These are phyloP conservation scores for Diplodia mutila DNA, from an alignment of 2,329 filamentous ascomycete genomes.

Conservation along the genomic window DNA sequence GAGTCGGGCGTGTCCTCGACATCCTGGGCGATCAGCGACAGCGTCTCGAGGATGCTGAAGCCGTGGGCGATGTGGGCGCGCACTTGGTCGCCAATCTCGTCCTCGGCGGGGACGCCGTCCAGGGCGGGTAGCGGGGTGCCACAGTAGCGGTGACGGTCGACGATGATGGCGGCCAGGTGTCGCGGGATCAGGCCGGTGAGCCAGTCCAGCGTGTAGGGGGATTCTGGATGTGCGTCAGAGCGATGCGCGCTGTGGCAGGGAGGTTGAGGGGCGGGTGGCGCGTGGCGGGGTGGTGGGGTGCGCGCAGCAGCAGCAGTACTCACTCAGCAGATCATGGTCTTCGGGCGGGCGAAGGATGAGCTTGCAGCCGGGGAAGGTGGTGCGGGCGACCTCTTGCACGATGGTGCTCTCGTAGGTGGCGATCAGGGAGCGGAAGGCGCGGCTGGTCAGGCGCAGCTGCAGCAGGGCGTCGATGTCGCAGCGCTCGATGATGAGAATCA, in stretches of 20 bases:
- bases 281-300: conserved; percentile 9
- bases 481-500: conserved; percentile 36
- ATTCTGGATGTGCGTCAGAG: conserved; percentile 5
- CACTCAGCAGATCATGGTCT: conserved; percentile 21
- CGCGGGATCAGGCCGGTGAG: conserved; percentile 36
- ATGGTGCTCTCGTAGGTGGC: conserved; percentile 36
- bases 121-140: conserved; percentile 29
- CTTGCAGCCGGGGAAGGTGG: conserved; percentile 33
- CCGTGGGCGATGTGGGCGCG: conserved; percentile 37
- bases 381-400: conserved; percentile 34
- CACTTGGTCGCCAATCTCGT: conserved; percentile 36
- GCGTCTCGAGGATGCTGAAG: conserved; percentile 34
- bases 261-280: no score
- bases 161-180: conserved; percentile 37
- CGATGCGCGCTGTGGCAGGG: neutral
- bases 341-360: conserved; percentile 19
- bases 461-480: conserved; percentile 38
- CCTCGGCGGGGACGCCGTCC: conserved; percentile 38
- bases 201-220: conserved; percentile 29
- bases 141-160: conserved; percentile 34
- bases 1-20: conserved; percentile 29
- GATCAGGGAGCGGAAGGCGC: conserved; percentile 33
- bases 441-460: conserved; percentile 32
- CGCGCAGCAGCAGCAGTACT: neutral
- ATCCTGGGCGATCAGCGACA: conserved; percentile 35